A percentile compares a stretch with the other conserved stretches of the same genome.
phyloP scores from a whole-genome alignment of 768 basidiomycete genomes.

The Tricholomella constricta region DNA sequence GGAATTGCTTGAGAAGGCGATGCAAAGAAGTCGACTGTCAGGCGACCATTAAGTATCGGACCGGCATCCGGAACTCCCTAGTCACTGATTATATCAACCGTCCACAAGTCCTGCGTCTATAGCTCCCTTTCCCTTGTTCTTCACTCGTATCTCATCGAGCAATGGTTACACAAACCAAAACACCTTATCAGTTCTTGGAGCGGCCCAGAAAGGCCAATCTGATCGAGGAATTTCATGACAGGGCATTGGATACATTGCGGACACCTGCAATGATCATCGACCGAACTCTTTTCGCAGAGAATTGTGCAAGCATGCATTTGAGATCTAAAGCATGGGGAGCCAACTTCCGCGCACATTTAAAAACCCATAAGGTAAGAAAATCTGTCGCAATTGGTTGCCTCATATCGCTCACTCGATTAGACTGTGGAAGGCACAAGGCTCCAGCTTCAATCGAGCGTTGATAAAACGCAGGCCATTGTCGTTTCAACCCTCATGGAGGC shows the following conservation, averaged over 20 bases:
- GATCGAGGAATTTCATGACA: conserved; percentile 57
- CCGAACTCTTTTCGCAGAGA: conserved; percentile 66
- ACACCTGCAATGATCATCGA: conserved; percentile 84
- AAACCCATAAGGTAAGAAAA: conserved; percentile 70
- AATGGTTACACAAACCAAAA: conserved; percentile 43
- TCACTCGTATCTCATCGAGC: neutral
- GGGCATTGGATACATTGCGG: conserved; percentile 54
- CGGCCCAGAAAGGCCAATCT: conserved; percentile 52
- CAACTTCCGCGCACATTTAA: conserved; percentile 79
- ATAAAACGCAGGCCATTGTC: conserved; percentile 61
- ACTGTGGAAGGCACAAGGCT: conserved; percentile 74
- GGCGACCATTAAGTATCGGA: neutral
- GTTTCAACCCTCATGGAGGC: conserved; percentile 87
- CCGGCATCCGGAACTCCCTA: neutral
- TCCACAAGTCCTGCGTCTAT: too few relatives aligned
- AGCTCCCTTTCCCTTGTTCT: too few relatives aligned
- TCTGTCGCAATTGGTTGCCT: neutral
- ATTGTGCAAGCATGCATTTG: conserved; percentile 73
- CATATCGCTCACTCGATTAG: conserved; percentile 33
- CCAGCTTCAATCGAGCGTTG: conserved; percentile 59
- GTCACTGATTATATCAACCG: too few relatives aligned
- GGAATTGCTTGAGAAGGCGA: neutral
- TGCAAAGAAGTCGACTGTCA: neutral
- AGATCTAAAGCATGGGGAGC: conserved; percentile 69
- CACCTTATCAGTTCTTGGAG: conserved; percentile 40